Evolutionary conservation across 2,329 filamentous ascomycete species (phyloP).

Genomic region (Alternaria hordeiaustralica): DNA sequence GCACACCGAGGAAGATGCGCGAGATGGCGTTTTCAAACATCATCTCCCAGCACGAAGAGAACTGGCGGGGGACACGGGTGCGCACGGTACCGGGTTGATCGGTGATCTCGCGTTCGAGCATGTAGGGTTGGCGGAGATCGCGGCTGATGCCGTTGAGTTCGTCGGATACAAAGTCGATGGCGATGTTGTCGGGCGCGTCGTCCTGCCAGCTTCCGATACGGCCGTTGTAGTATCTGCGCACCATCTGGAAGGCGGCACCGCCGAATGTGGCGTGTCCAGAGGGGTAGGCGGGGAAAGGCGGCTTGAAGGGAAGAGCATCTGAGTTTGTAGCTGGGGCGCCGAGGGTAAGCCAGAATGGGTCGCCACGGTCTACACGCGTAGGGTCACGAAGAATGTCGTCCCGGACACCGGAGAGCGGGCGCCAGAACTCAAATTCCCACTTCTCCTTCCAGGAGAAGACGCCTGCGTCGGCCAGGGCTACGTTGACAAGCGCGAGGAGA

Average conservation of each 20-base stretch:
- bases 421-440: conserved; percentile 40
- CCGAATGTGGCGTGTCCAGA: conserved; percentile 37
- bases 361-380: conserved; percentile 11
- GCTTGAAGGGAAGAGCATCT: conserved; percentile 32
- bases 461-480: conserved; percentile 33
- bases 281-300: conserved; percentile 35
- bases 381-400: conserved; percentile 30
- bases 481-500: conserved; percentile 33
- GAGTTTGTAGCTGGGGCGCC: conserved; percentile 35
- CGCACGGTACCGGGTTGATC: conserved; percentile 36
- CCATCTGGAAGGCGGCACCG: conserved; percentile 30
- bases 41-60: conserved; percentile 31
- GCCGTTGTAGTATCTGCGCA: conserved; percentile 34
- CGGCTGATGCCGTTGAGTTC: conserved; percentile 34
- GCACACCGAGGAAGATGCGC: conserved; percentile 36
- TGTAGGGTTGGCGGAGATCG: conserved; percentile 31
- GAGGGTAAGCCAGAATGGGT: conserved; percentile 32
- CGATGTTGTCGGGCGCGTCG: conserved; percentile 28
- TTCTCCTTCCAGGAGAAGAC: conserved; percentile 40
- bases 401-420: conserved; percentile 35
- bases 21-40: conserved; percentile 39
- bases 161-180: conserved; percentile 29
- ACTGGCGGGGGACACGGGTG: conserved; percentile 24
- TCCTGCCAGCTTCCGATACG: conserved; percentile 24
- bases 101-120: conserved; percentile 25